Base-by-base conservation (phyloP, 306 rosid species). In the Acacia acuminata region DNA sequence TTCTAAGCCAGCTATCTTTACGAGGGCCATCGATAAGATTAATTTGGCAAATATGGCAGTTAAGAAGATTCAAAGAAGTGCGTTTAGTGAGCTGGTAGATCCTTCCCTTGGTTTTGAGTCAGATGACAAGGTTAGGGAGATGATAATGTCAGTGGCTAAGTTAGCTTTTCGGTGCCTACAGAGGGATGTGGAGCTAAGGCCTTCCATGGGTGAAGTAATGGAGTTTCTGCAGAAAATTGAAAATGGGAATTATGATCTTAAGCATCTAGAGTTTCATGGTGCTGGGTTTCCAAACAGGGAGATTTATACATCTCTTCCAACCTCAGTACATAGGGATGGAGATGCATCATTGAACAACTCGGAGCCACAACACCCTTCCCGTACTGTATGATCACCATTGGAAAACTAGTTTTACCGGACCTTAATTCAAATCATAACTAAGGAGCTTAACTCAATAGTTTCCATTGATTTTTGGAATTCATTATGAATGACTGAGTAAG, bases 141-240 rank as follows among this genome's bases (percentile, higher is more conserved):
- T 81, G 91, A 55, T 86, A 71, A 80, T 76, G 65, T 79, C 72
- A 24, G 91, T 90, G 32, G 94, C 92, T 3, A 88, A 82, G 45
- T 85, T 92, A 85, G 97, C 94, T 51, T 89, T 92, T 77, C 91
- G n/a, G 8, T 94, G 98, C 67, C 75, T 94, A 78, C 92, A 87
- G 73, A 85, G 85, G 81, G 88, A 90, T 84, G 86, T 66, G 84
- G 91, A 89, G 19, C 58, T 83, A 70, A 90, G 98, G 75, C 97
- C 98, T 77, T 83, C 91, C 32, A 94, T 91, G 95, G 83, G 82
- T 36, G 84, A 86, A 79, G 89, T 91, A 4, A 53, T 87, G 83
- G 84, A 83, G 44, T 68, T 45, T 10, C 86, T 92, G 55, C 83
- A 75, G 82, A 81, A 40, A 13, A 88, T 87, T 45, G 80, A 69